These are phyloP conservation scores for Pholiota adiposa DNA, from an alignment of 1,284 basidiomycete genomes.

Conservation along the genomic window DNA sequence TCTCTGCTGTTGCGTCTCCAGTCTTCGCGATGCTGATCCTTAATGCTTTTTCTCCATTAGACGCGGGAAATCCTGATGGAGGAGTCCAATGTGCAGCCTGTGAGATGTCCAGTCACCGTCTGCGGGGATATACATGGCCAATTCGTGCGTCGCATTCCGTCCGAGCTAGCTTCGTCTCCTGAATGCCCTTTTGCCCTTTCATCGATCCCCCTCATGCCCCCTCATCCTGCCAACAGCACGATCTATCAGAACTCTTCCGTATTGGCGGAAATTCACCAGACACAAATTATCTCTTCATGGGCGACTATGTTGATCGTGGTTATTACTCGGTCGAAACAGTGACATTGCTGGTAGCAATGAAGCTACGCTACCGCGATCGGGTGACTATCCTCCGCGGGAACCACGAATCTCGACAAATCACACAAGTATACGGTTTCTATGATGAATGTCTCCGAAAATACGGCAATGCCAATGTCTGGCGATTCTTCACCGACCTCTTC, in stretches of 20 bases:
- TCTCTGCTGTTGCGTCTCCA: conserved; percentile 10
- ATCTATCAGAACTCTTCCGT: conserved; percentile 98
- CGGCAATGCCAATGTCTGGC: conserved; percentile 99
- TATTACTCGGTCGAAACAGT: conserved; percentile 99
- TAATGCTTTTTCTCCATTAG: conserved; percentile 46
- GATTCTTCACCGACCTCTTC: conserved; percentile 98
- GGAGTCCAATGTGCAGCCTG: conserved; percentile 97
- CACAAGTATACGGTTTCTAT: conserved; percentile 99
- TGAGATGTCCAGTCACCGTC: conserved; percentile 96
- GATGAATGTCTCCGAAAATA: conserved; percentile 99
- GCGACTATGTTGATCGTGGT: conserved; percentile 98
- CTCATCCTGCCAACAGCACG: conserved; percentile 67
- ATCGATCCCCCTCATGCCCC: neutral
- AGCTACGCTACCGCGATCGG: conserved; percentile 97
- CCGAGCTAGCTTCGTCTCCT: conserved; percentile 13
- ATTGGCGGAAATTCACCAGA: conserved; percentile 99
- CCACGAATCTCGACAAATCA: conserved; percentile 99
- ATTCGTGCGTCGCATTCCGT: conserved; percentile 77
- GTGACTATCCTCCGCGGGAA: conserved; percentile 98
- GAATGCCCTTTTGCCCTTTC: conserved; percentile 14
- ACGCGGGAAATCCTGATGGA: conserved; percentile 98
- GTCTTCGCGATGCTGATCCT: conserved; percentile 17
- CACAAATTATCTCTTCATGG: conserved; percentile 99
- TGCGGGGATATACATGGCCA: conserved; percentile 99
- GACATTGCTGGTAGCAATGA: conserved; percentile 96